Conservation (phyloP, 2,329 filamentous ascomycete genomes). For the Blastomyces parvus region DNA sequence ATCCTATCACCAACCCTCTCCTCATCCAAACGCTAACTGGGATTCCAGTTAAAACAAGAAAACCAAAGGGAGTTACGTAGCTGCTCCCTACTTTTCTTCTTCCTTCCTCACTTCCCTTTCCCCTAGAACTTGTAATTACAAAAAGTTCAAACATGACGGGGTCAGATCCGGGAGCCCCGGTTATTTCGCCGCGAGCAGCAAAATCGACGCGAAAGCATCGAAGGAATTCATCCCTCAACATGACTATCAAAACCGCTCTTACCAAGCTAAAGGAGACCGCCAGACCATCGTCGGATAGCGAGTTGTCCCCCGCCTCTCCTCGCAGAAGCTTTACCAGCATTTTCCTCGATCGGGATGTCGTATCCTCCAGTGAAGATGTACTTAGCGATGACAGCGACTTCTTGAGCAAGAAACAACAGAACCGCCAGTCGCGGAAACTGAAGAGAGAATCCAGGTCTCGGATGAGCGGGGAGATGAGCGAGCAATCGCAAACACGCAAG, state of each 20-base stretch:
- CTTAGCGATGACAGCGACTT: constrained; percentile 25
- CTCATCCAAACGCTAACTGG: background rate
- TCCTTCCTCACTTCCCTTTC: background rate
- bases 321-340: constrained; percentile 35
- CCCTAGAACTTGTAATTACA: background rate
- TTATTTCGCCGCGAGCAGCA: background rate
- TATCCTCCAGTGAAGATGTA: constrained; percentile 36
- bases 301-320: constrained; percentile 24
- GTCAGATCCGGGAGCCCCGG: background rate
- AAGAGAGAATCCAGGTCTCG: constrained; percentile 28
- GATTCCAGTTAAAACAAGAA: background rate
- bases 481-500: constrained; percentile 34
- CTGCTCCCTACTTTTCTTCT: background rate
- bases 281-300: constrained; percentile 17
- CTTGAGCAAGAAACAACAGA: constrained; percentile 40
- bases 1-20: background rate
- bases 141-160: background rate
- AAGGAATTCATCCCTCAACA: constrained; percentile 22
- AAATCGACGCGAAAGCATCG: background rate
- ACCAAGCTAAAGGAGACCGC: constrained; percentile 31
- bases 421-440: constrained; percentile 32
- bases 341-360: constrained; percentile 33
- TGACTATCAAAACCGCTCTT: constrained; percentile 40
- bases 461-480: constrained; percentile 28
- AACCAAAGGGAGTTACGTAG: background rate